Conservation (phyloP, 176 grass and related monocot genomes). For the Bonia amplexicaulis region DNA sequence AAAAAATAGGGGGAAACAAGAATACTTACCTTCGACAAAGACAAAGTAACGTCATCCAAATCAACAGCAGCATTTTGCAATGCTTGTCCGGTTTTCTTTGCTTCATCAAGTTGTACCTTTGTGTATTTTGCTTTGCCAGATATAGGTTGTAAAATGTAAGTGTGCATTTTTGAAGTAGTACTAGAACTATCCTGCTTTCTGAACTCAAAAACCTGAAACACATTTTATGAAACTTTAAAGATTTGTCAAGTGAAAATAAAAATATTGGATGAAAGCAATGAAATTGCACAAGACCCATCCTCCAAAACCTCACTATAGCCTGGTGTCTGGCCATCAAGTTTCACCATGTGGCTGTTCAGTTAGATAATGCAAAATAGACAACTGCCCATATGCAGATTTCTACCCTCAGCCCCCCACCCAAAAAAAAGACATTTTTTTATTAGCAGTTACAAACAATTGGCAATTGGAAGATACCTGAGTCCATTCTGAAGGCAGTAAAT, state of each 20-base stretch:
- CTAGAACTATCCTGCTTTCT: constrained; percentile 31
- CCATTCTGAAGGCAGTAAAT: constrained; percentile 92
- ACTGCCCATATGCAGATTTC: not conserved
- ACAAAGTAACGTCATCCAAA: constrained; percentile 92
- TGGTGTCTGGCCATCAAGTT: not conserved
- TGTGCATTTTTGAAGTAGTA: constrained; percentile 49
- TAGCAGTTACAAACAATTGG: constrained; percentile 3
- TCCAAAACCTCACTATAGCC: constrained; percentile 3
- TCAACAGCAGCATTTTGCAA: constrained; percentile 88
- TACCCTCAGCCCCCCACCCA: not conserved
- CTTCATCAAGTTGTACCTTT: constrained; percentile 67
- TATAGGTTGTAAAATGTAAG: constrained; percentile 78
- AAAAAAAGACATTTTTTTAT: not conserved
- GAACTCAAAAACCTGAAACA: constrained; percentile 83
- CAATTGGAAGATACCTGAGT: constrained; percentile 58
- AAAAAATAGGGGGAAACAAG: not conserved
- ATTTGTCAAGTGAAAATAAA: constrained; percentile 14
- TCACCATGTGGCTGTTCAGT: not conserved
- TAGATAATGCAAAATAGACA: not conserved
- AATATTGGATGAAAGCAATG: constrained; percentile 1
- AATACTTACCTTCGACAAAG: constrained; percentile 73
- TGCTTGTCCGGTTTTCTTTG: constrained; percentile 75
- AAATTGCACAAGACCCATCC: not conserved
- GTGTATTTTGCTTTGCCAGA: constrained; percentile 92
- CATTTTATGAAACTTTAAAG: constrained; percentile 13